These are phyloP conservation scores for Coffea canephora DNA, from an alignment of 257 asterid species.

Conservation along the genomic window DNA sequence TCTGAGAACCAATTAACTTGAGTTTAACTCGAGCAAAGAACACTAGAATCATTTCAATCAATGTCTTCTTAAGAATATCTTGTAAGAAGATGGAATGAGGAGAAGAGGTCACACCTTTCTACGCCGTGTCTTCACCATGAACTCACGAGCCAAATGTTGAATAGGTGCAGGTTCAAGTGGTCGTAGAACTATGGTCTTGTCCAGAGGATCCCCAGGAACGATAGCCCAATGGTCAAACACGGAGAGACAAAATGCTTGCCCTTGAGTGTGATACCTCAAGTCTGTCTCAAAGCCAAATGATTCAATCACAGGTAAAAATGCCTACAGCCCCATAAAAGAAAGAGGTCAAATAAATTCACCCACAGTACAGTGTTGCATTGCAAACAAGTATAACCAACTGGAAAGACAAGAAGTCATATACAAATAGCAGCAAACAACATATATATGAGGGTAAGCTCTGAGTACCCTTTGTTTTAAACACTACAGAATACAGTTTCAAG, in stretches of 20 bases:
- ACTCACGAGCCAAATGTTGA: slow-evolving; percentile 95
- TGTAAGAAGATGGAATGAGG: neutral
- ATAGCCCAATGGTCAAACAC: slow-evolving; percentile 96
- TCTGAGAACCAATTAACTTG: neutral
- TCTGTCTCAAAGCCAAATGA: slow-evolving; percentile 97
- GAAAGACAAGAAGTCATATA: neutral
- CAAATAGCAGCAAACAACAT: neutral
- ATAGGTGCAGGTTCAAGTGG: slow-evolving; percentile 97
- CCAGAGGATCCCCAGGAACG: slow-evolving; percentile 97
- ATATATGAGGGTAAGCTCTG: neutral
- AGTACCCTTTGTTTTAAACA: neutral
- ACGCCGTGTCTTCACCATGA: slow-evolving; percentile 98
- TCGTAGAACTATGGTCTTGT: slow-evolving; percentile 83
- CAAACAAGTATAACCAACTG: neutral
- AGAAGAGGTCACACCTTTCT: slow-evolving; percentile 63
- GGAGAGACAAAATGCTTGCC: slow-evolving; percentile 86
- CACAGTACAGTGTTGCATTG: neutral
- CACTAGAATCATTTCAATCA: neutral
- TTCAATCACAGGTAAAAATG: slow-evolving; percentile 91
- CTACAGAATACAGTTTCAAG: neutral
- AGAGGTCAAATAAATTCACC: neutral
- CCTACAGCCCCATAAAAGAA: slow-evolving; percentile 40
- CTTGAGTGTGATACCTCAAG: slow-evolving; percentile 96
- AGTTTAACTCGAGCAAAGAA: neutral
- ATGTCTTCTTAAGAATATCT: neutral